Percentiles rank a stretch among this genome's conserved stretches.
These are phyloP conservation scores for Adansonia rubrostipa DNA, from an alignment of 441 rosid species.

Conservation along the genomic window DNA sequence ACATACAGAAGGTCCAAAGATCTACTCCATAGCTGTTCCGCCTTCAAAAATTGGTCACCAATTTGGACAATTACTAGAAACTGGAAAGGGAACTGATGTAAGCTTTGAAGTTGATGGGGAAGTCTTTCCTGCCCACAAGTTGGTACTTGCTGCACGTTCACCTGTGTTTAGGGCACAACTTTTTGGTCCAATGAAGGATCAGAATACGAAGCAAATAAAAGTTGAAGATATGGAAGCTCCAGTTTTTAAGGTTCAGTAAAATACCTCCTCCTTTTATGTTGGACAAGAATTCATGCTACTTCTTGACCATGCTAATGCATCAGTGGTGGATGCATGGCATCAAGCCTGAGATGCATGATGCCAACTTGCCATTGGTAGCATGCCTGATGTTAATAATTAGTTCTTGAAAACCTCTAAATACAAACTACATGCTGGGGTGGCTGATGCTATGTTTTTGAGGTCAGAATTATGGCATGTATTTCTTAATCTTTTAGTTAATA, in stretches of 20 bases:
- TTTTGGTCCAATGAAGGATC: conserved; percentile 95
- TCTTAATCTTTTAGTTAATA: conserved; percentile 5
- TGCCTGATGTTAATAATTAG: neutral
- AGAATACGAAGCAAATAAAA: conserved; percentile 62
- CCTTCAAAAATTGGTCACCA: conserved; percentile 78
- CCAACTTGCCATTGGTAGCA: conserved; percentile 2
- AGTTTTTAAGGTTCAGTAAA: conserved; percentile 72
- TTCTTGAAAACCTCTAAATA: neutral
- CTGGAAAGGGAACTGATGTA: conserved; percentile 78
- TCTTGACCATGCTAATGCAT: neutral
- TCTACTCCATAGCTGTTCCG: conserved; percentile 67
- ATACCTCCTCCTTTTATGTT: neutral
- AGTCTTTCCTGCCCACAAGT: conserved; percentile 75
- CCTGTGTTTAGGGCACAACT: conserved; percentile 98
- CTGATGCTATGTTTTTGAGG: neutral
- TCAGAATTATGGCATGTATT: neutral
- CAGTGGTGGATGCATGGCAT: neutral
- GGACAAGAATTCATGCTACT: neutral
- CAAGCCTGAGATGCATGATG: neutral
- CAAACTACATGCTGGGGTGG: neutral
- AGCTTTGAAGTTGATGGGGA: conserved; percentile 83
- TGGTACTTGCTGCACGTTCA: conserved; percentile 95
- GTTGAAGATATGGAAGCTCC: conserved; percentile 90
- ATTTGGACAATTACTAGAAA: conserved; percentile 77
- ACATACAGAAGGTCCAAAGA: conserved; percentile 85